Evolutionary conservation across 768 basidiomycete species (phyloP), one percentile per base, ranked within the genome.

Genomic region (Clavulina sp.): DNA sequence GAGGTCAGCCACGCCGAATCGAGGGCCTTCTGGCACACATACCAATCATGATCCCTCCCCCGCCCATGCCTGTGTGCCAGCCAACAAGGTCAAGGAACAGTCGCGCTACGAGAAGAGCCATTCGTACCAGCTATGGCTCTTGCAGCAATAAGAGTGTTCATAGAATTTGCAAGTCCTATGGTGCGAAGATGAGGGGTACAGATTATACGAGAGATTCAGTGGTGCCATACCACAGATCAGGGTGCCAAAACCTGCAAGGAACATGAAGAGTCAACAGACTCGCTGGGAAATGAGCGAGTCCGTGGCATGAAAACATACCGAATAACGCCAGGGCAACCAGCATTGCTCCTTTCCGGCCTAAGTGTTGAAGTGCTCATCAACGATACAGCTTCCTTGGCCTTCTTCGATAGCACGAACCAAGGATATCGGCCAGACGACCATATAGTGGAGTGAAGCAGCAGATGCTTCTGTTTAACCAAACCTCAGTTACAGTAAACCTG

Each of bases 401-500:
- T 16, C 13, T 9, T 24, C 60, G 23, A 9, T n/a, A n/a, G n/a
- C n/a, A n/a, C 57, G 52, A 4, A 40, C 85, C 85, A 55, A 89
- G 64, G 59, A 88, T 85, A 66, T 89, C 85, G 53, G 86, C 76
- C 55, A 89, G 69, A 55, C 84, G 78, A 80, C 85, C 85, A 70
- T 87, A 87, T 57, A 88, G 66, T 53, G 87, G 89, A 19, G 88
- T 89, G 64, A 91, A 89, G 66, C 84, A 89, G 60, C 87, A 89
- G 36, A 89, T 24, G 43, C 43, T 46, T 24, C 43, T 46, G 1
- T n/a, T n/a, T n/a, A n/a, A n/a, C n/a, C n/a, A n/a, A n/a, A n/a
- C n/a, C n/a, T 46, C 9, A 46, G 26, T 24, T 16, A 1, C 26
- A 9, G 26, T 9, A 26, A 16, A 26, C 26, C 26, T 24, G 26